A percentile compares a stretch with the other conserved stretches of the same genome.
Evolutionary conservation across 805 yeast genomes (phyloP).

Genomic region (Ogataea minuta): DNA sequence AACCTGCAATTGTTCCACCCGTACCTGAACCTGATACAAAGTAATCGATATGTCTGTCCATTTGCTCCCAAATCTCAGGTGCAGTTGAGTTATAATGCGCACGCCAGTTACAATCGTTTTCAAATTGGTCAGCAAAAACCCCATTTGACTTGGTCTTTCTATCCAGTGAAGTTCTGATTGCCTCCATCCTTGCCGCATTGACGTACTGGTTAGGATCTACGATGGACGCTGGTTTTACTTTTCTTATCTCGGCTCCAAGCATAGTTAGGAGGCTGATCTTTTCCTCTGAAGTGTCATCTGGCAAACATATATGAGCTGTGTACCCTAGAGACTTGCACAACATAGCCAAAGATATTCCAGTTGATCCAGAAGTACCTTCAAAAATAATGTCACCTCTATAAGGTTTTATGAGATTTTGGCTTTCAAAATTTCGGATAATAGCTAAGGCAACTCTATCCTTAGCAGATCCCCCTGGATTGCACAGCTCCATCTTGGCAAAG

Average conservation of each 20-base stretch:
- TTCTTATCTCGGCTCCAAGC: slow-evolving; percentile 79
- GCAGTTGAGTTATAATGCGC: slow-evolving; percentile 83
- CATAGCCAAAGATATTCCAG: slow-evolving; percentile 92
- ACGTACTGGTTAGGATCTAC: slow-evolving; percentile 93
- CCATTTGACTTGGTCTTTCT: slow-evolving; percentile 47
- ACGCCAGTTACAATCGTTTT: slow-evolving; percentile 87
- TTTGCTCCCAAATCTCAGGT: slow-evolving; percentile 85
- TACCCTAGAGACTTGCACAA: slow-evolving; percentile 89
- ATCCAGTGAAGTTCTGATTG: slow-evolving; percentile 48
- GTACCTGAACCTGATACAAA: slow-evolving; percentile 95
- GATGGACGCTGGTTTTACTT: slow-evolving; percentile 91
- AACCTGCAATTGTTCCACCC: slow-evolving; percentile 96
- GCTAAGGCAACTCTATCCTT: slow-evolving; percentile 92
- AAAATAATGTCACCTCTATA: slow-evolving; percentile 69
- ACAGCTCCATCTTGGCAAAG: slow-evolving; percentile 80
- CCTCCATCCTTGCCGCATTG: slow-evolving; percentile 74
- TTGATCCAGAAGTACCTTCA: slow-evolving; percentile 96
- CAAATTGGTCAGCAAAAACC: slow-evolving; percentile 93
- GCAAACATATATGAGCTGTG: slow-evolving; percentile 87
- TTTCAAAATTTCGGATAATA: slow-evolving; percentile 69
- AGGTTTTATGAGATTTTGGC: slow-evolving; percentile 53
- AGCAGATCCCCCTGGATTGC: slow-evolving; percentile 94
- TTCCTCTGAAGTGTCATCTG: slow-evolving; percentile 88
- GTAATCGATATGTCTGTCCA: slow-evolving; percentile 61
- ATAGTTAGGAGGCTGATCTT: slow-evolving; percentile 68